phyloP scores from a whole-genome alignment of 495 filamentous ascomycete genomes.

The Cercophora sp. region DNA sequence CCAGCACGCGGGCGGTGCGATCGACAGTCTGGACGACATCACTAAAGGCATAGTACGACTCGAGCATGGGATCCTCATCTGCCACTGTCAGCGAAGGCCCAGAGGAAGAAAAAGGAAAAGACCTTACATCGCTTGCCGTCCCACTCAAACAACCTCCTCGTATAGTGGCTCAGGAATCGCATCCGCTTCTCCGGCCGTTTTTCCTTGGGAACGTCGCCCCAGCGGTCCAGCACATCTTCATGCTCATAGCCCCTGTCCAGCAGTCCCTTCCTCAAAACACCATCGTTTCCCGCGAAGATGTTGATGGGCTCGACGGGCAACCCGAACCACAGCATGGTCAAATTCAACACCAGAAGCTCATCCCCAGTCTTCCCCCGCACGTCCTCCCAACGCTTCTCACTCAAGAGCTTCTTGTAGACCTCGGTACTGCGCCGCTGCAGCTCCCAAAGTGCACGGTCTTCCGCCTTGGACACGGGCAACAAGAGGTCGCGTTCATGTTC shows the following conservation, averaged over 20 bases:
- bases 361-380: background rate
- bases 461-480: slow-evolving; percentile 6
- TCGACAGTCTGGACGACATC: background rate
- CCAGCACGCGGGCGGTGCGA: background rate
- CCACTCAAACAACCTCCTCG: slow-evolving; percentile 2
- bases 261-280: background rate
- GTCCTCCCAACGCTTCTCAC: background rate
- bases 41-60: slow-evolving; percentile 13
- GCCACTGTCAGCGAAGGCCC: background rate
- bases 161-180: slow-evolving; percentile 16
- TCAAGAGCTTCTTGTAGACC: slow-evolving; percentile 18
- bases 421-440: slow-evolving; percentile 19
- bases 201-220: slow-evolving; percentile 2
- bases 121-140: slow-evolving; percentile 9
- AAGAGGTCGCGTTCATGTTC: slow-evolving; percentile 20
- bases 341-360: slow-evolving; percentile 22
- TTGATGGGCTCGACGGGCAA: slow-evolving; percentile 26
- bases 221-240: background rate
- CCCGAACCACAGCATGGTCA: slow-evolving; percentile 26
- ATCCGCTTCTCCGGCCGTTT: background rate
- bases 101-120: background rate
- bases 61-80: slow-evolving; percentile 11
- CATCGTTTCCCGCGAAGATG: background rate
- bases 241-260: background rate
- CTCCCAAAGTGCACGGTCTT: slow-evolving; percentile 12